Percentiles rank a stretch among this genome's conserved stretches.
These are phyloP conservation scores for Fistulinella prunicolor DNA, from an alignment of 768 basidiomycete genomes.

Conservation along the genomic window DNA sequence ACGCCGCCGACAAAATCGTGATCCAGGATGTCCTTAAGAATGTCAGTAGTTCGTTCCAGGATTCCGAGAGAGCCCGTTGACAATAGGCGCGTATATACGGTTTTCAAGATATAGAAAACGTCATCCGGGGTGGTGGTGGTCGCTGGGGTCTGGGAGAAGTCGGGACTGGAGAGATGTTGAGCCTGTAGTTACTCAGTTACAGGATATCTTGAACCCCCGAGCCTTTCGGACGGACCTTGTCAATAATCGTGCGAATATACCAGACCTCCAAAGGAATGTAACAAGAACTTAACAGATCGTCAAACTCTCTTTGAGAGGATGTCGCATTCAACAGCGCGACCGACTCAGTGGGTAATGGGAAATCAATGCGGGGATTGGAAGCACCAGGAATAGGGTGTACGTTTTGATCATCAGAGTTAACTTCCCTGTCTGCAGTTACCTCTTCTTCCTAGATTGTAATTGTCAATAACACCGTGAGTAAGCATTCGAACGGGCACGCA, in stretches of 20 bases:
- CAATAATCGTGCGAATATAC: conserved; percentile 84
- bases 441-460: conserved; percentile 17
- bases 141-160: conserved; percentile 58
- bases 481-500: conserved; percentile 25
- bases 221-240: conserved; percentile 58
- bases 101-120: conserved; percentile 92
- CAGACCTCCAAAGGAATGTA: conserved; percentile 90
- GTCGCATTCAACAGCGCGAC: conserved; percentile 43
- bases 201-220: neutral
- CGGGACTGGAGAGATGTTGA: conserved; percentile 76
- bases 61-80: conserved; percentile 68
- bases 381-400: neutral
- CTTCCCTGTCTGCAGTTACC: conserved; percentile 2
- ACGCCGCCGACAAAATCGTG: conserved; percentile 78
- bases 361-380: neutral
- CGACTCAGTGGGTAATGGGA: conserved; percentile 4
- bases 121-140: conserved; percentile 87
- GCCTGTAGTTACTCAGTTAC: conserved; percentile 52
- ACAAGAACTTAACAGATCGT: conserved; percentile 64
- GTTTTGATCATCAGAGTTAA: conserved; percentile 2
- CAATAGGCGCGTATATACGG: conserved; percentile 71
- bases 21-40: conserved; percentile 74
- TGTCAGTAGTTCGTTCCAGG: conserved; percentile 56
- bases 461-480: neutral
- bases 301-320: conserved; percentile 56